These are phyloP conservation scores for Mycena kentingensis DNA, from an alignment of 768 basidiomycete genomes.

Conservation along the genomic window DNA sequence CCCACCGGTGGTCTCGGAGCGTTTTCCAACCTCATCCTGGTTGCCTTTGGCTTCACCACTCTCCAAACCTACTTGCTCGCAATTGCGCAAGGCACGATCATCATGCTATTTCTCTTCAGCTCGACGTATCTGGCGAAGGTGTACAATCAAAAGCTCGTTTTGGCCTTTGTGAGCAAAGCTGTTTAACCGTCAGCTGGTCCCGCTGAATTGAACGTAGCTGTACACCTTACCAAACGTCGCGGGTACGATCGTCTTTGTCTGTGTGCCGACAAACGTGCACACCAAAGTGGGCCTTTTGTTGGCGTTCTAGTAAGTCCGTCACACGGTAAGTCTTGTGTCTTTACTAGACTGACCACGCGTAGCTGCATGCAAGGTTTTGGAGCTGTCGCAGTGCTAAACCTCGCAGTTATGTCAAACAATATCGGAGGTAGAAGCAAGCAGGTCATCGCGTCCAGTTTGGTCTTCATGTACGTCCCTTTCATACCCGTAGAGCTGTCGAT, in stretches of 20 bases:
- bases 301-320: conserved; percentile 49
- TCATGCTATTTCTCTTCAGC: conserved; percentile 47
- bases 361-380: conserved; percentile 51
- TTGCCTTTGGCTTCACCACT: conserved; percentile 47
- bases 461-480: conserved; percentile 52
- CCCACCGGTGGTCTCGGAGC: conserved; percentile 51
- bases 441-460: conserved; percentile 47
- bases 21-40: conserved; percentile 56
- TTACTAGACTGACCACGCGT: not conserved
- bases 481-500: too few species aligned
- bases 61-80: conserved; percentile 56
- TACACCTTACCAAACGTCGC: conserved; percentile 51
- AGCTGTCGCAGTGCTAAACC: conserved; percentile 47
- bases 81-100: conserved; percentile 44
- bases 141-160: conserved; percentile 47
- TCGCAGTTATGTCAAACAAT: conserved; percentile 50
- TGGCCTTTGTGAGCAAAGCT: conserved; percentile 39
- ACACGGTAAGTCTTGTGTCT: not conserved
- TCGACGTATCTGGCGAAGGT: conserved; percentile 44
- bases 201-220: conserved; percentile 27
- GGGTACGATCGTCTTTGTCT: conserved; percentile 52
- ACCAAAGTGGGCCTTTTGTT: conserved; percentile 50
- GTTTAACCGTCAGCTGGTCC: not conserved
- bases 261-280: conserved; percentile 41
- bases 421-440: conserved; percentile 45